Base-by-base conservation (phyloP, 1,284 basidiomycete genomes). In the Kwoniella shivajii region DNA sequence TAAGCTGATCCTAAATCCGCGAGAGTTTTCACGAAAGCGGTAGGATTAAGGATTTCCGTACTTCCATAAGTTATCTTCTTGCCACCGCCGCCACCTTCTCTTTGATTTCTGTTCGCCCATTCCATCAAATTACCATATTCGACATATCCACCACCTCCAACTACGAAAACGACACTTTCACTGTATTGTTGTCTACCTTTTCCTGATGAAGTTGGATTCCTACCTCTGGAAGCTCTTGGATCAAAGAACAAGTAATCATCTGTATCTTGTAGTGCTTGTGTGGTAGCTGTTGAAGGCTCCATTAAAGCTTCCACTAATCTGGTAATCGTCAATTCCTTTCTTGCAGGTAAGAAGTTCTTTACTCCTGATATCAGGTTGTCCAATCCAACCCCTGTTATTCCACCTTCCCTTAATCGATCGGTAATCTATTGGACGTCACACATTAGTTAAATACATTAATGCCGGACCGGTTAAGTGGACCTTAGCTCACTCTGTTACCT, bases 361-460 rank as follows among this genome's bases (percentile, higher is more conserved):
- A 99, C 96, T 29, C 94, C 95, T 1, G 93, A 94, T 56, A 99
- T 90, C 11, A 99, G 82, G 74, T 96, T 95, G 73, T 99, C 95
- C 37, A 96, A 82, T 0, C 80, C 80, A 18, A 80, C 80, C n/a
- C 79, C 78, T 44, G 77, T 77, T 66, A 84, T 78, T 22, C 92
- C 92, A 34, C 92, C 90, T 74, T 97, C 95, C 78, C 96, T 92
- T 59, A 99, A 80, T 43, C 92, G 84, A 75, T 95, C 92, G 1
- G 93, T 94, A 47, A 96, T 84, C 61, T 71, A 50, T 27, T 27
- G n/a, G n/a, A n/a, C n/a, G n/a, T n/a, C n/a, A n/a, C n/a, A n/a
- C n/a, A n/a, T n/a, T n/a, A n/a, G n/a, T n/a, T n/a, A n/a, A n/a
- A n/a, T n/a, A n/a, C n/a, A n/a, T n/a, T n/a, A n/a, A n/a, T n/a